phyloP scores from a whole-genome alignment of 2,329 filamentous ascomycete species.

The Colletotrichum caudatum region DNA sequence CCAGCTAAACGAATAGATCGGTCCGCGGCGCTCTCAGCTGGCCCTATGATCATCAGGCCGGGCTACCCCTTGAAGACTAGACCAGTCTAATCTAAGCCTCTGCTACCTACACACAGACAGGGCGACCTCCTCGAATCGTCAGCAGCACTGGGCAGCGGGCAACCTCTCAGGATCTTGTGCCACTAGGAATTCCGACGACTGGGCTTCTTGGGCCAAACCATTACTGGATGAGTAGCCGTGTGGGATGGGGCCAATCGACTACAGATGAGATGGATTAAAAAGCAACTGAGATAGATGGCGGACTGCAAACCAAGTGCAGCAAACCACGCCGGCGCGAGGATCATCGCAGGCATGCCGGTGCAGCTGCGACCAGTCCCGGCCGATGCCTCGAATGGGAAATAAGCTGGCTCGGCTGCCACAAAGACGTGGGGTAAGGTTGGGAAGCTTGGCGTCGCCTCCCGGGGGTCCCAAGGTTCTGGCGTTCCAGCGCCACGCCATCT shows the following conservation, averaged over 20 bases:
- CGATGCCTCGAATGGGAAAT: slow-evolving; percentile 39
- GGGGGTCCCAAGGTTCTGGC: slow-evolving; percentile 34
- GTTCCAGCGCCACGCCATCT: slow-evolving; percentile 38
- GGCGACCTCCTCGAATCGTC: slow-evolving; percentile 25
- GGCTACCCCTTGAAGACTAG: slow-evolving; percentile 39
- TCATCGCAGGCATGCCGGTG: slow-evolving; percentile 40
- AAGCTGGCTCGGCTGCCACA: slow-evolving; percentile 38
- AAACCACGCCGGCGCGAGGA: slow-evolving; percentile 33
- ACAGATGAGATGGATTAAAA: slow-evolving; percentile 1
- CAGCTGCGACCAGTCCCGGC: slow-evolving; percentile 33
- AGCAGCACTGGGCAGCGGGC: slow-evolving; percentile 30
- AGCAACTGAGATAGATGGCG: slow-evolving; percentile 6
- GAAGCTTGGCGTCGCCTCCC: slow-evolving; percentile 38
- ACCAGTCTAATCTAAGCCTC: slow-evolving; percentile 22
- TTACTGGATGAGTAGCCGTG: slow-evolving; percentile 16
- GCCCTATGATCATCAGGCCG: slow-evolving; percentile 24
- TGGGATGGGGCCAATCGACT: slow-evolving; percentile 14
- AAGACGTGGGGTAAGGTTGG: slow-evolving; percentile 41
- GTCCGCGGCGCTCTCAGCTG: slow-evolving; percentile 12
- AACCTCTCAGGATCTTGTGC: slow-evolving; percentile 24
- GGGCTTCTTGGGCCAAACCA: background rate
- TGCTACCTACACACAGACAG: slow-evolving; percentile 36
- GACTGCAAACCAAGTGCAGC: slow-evolving; percentile 16
- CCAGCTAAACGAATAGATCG: slow-evolving; percentile 28
- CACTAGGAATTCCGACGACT: slow-evolving; percentile 28